Evolutionary conservation across 495 filamentous ascomycete genomes (phyloP).

Genomic region (Tetracladium setigerum): DNA sequence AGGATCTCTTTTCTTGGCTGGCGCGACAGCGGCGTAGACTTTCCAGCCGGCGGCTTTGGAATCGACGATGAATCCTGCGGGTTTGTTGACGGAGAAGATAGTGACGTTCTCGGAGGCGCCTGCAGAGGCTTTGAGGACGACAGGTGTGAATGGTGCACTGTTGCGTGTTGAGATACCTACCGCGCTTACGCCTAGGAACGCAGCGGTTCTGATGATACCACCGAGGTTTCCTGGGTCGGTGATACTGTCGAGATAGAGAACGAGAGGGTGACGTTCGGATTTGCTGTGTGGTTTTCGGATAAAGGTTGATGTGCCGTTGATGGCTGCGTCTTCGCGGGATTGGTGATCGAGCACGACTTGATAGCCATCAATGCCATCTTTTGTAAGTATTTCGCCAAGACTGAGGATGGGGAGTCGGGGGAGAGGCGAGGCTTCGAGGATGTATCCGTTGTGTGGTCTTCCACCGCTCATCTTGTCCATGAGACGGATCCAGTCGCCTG

Average conservation of each 20-base stretch:
- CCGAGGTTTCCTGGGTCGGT: slow-evolving; percentile 86
- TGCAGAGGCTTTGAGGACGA: slow-evolving; percentile 77
- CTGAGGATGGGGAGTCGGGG: slow-evolving; percentile 61
- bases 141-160: slow-evolving; percentile 64
- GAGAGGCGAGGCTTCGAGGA: slow-evolving; percentile 81
- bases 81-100: slow-evolving; percentile 56
- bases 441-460: slow-evolving; percentile 86
- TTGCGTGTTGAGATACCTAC: slow-evolving; percentile 57
- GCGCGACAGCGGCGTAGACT: slow-evolving; percentile 71
- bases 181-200: slow-evolving; percentile 78
- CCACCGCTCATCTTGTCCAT: slow-evolving; percentile 76
- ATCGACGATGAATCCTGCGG: slow-evolving; percentile 58
- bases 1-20: slow-evolving; percentile 16
- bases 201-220: slow-evolving; percentile 75
- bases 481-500: slow-evolving; percentile 47
- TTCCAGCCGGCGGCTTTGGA: slow-evolving; percentile 70
- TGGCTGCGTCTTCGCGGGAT: slow-evolving; percentile 56
- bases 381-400: slow-evolving; percentile 39
- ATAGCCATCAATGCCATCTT: slow-evolving; percentile 37
- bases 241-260: slow-evolving; percentile 78
- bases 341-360: slow-evolving; percentile 56
- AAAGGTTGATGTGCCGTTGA: slow-evolving; percentile 52
- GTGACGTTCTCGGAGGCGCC: slow-evolving; percentile 77
- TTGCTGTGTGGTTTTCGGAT: slow-evolving; percentile 30
- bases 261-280: slow-evolving; percentile 56